Conservation (phyloP, 1,284 basidiomycete species). For the Tylopilus sp. region DNA sequence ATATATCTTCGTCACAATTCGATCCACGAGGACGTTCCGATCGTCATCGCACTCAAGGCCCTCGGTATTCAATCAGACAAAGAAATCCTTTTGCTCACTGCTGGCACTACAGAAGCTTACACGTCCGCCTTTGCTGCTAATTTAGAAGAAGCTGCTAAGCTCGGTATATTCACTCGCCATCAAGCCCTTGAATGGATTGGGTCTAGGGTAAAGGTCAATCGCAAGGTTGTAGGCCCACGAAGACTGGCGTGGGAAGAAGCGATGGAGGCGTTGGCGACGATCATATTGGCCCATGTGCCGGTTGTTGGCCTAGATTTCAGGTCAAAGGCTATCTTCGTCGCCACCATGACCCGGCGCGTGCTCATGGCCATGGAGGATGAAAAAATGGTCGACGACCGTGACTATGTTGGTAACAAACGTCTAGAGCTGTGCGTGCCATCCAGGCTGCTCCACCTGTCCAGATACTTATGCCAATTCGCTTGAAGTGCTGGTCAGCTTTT, state of each 20-base stretch:
- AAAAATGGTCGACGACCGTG: conserved; percentile 96
- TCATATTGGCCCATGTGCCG: conserved; percentile 96
- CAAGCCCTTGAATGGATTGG: conserved; percentile 98
- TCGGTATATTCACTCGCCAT: conserved; percentile 88
- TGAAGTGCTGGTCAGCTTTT: conserved; percentile 92
- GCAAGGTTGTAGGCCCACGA: conserved; percentile 74
- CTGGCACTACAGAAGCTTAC: conserved; percentile 90
- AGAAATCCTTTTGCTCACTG: conserved; percentile 93
- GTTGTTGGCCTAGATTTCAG: conserved; percentile 90
- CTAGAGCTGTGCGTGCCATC: conserved; percentile 78
- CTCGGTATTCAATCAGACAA: conserved; percentile 97
- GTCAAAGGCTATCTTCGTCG: conserved; percentile 96
- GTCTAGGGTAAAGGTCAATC: conserved; percentile 84
- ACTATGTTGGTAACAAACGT: conserved; percentile 99
- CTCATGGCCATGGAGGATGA: conserved; percentile 96
- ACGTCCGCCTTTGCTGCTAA: conserved; percentile 88
- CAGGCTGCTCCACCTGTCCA: conserved; percentile 3
- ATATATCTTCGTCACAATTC: conserved; percentile 99
- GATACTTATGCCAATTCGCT: conserved; percentile 31
- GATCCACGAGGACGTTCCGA: conserved; percentile 95
- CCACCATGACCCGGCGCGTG: conserved; percentile 96
- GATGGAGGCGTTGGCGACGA: conserved; percentile 92
- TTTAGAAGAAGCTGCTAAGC: conserved; percentile 89
- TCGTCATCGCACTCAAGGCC: conserved; percentile 94
- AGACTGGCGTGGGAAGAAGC: conserved; percentile 93